These are phyloP conservation scores for Venturiaceae sp. DNA, from an alignment of 2,329 filamentous ascomycete species.

Conservation along the genomic window DNA sequence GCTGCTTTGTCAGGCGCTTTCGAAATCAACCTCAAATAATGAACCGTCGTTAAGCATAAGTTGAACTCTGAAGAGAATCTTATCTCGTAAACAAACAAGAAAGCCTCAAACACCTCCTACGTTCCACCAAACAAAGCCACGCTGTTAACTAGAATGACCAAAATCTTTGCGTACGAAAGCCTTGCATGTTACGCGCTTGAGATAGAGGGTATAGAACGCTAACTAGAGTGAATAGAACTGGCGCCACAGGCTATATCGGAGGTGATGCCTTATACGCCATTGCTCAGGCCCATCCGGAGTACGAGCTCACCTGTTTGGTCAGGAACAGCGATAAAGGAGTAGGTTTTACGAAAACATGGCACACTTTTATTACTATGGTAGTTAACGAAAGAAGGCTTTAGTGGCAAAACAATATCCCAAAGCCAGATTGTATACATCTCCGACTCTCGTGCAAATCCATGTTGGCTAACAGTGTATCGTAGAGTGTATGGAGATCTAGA, in stretches of 20 bases:
- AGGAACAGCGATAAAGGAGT: conserved; percentile 37
- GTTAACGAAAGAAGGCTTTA: conserved; percentile 16
- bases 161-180: neutral
- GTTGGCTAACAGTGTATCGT: neutral
- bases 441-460: neutral
- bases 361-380: neutral
- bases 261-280: conserved; percentile 36
- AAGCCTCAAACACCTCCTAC: neutral
- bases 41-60: too few species aligned
- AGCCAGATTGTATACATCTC: conserved; percentile 24
- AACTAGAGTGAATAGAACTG: conserved; percentile 8
- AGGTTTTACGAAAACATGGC: neutral
- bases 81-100: too few species aligned
- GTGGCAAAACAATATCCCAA: conserved; percentile 37
- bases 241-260: conserved; percentile 32
- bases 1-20: too few species aligned
- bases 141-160: too few species aligned
- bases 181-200: neutral
- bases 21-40: too few species aligned
- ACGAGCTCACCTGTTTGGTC: conserved; percentile 38
- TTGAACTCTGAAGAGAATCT: too few species aligned
- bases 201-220: neutral
- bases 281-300: conserved; percentile 36
- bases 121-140: neutral
- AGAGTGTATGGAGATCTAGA: conserved; percentile 42